phyloP scores from a whole-genome alignment of 176 grass and related monocot species.

The Miscanthus lutarioriparius region DNA sequence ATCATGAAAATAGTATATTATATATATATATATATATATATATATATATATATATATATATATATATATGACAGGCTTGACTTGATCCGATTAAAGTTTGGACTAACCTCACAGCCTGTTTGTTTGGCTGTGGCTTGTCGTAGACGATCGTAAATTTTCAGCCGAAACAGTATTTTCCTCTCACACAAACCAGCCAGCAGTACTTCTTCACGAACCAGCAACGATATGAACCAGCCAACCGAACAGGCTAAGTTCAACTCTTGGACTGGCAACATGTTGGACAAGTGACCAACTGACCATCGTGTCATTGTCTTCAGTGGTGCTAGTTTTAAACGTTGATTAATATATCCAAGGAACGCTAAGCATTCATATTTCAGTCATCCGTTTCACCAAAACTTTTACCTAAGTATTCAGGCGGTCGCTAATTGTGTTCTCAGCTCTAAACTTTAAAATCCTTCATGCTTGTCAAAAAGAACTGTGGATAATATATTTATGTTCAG shows the following conservation, averaged over 20 bases:
- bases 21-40: too few relatives aligned
- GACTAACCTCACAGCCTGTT: constrained; percentile 15
- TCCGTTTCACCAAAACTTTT: neutral
- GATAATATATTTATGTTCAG: neutral
- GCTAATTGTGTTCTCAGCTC: neutral
- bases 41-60: too few relatives aligned
- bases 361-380: constrained; percentile 10
- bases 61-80: constrained; percentile 35
- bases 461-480: neutral
- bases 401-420: neutral
- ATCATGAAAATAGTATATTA: constrained; percentile 23
- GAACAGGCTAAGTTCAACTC: constrained; percentile 44
- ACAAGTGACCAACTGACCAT: constrained; percentile 8
- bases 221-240: too few relatives aligned
- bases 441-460: neutral
- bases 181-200: too few relatives aligned
- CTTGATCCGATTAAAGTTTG: constrained; percentile 33
- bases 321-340: neutral
- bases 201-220: too few relatives aligned
- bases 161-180: too few relatives aligned
- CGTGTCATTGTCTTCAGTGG: constrained; percentile 26
- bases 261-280: constrained; percentile 44
- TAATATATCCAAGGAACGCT: constrained; percentile 1
- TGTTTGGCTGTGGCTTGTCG: too few relatives aligned
- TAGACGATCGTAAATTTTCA: too few relatives aligned